Conservation (phyloP, 2,329 filamentous ascomycete species). For the Samsoniella hepiali region DNA sequence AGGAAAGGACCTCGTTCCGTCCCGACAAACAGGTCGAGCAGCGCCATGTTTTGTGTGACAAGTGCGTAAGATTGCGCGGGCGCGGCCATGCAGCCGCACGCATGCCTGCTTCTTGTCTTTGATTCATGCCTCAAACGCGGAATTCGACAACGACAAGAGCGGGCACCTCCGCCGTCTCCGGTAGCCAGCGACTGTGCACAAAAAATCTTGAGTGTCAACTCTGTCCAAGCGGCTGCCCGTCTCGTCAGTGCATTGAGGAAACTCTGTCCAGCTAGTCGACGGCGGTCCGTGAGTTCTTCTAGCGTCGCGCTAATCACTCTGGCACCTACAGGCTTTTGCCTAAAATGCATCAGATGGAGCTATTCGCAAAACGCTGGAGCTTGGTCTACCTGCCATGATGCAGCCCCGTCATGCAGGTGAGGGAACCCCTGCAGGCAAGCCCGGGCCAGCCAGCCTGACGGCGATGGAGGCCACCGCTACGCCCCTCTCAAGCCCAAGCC, state of each 20-base stretch:
- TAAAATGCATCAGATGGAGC: conserved; percentile 18
- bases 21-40: neutral
- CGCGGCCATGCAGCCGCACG: neutral
- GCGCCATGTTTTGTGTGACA: neutral
- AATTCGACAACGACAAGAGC: no score
- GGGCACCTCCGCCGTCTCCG: no score
- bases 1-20: neutral
- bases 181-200: no score
- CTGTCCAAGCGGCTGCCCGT: conserved; percentile 8
- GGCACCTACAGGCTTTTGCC: neutral
- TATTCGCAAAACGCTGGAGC: conserved; percentile 5
- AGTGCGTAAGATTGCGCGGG: neutral
- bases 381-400: conserved; percentile 4
- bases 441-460: neutral
- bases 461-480: neutral
- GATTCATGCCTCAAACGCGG: neutral
- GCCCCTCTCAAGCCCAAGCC: neutral
- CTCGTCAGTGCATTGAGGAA: neutral
- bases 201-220: neutral
- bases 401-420: neutral
- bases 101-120: neutral
- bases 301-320: conserved; percentile 5
- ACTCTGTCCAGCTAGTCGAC: neutral
- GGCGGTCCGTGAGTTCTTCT: conserved; percentile 13
- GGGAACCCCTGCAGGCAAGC: neutral